phyloP scores from a whole-genome alignment of 768 basidiomycete species.

The Pleurotus eryngii region DNA sequence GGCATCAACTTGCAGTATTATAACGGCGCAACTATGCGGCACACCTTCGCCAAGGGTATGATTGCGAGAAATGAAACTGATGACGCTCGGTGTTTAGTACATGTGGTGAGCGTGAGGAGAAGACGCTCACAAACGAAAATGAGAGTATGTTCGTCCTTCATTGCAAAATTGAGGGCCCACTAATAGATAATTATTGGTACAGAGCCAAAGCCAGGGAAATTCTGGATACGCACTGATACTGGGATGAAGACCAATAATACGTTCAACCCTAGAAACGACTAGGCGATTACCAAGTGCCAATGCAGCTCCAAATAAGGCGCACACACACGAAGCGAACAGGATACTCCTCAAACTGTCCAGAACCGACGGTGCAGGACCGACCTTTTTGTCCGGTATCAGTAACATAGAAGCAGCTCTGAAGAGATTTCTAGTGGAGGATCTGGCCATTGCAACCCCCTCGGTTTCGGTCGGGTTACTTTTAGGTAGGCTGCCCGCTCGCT shows the following conservation, averaged over 20 bases:
- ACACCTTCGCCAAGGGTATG: slow-evolving; percentile 78
- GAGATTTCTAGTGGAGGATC: background rate
- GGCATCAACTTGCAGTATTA: slow-evolving; percentile 2
- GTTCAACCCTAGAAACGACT: slow-evolving; percentile 53
- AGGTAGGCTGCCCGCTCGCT: background rate
- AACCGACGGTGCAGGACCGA: slow-evolving; percentile 44
- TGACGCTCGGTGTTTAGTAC: background rate
- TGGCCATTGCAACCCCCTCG: background rate
- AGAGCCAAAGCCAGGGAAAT: background rate
- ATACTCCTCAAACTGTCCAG: slow-evolving; percentile 51
- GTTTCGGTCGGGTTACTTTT: background rate
- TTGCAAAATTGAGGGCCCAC: slow-evolving; percentile 72
- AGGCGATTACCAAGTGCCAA: background rate
- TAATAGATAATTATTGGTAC: slow-evolving; percentile 21
- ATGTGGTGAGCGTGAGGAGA: background rate
- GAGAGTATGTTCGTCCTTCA: slow-evolving; percentile 49
- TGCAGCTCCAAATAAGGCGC: background rate
- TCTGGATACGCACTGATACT: slow-evolving; percentile 46
- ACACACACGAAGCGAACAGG: slow-evolving; percentile 54
- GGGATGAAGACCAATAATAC: slow-evolving; percentile 71
- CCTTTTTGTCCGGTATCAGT: slow-evolving; percentile 32
- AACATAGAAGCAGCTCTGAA: slow-evolving; percentile 19
- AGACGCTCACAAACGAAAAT: slow-evolving; percentile 67
- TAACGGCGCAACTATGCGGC: background rate
- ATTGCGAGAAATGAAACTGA: slow-evolving; percentile 79